Base-by-base conservation (phyloP, 306 rosid species). In the Lathyrus aphaca region DNA sequence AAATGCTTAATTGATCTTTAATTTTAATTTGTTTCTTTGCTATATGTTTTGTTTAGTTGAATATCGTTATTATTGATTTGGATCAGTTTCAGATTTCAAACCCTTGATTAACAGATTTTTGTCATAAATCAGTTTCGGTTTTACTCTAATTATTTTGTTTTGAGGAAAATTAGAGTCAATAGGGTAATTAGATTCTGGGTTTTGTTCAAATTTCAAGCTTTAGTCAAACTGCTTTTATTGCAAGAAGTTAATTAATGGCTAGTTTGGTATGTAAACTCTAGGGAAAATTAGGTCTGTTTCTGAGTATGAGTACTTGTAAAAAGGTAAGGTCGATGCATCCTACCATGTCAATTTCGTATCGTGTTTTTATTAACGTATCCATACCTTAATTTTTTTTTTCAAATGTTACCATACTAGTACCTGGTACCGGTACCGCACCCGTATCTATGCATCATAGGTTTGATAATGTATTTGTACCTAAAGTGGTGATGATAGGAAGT, bases 131-230 rank as follows among this genome's bases (percentile, higher is more conserved):
- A 39, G 42, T 63, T 71, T 37, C 13, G 9, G 48, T 23, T 51
- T 71, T 49, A 45, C 10, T 61, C 44, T 43, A 9, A 57, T 74
- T 74, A 21, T 23, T 23, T 23, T 23, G 1, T 54, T 38, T 51
- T 35, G 21, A 54, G 78, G 64, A 30, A 53, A 56, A 51, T 54
- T 50, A 15, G 46, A 32, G n/a, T 23, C 14, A 21, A 48, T 69
- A 44, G 58, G 71, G 64, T 73, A 50, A 50, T 79, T 70, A 40
- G 79, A 77, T 81, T 84, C 66, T 76, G 74, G 71, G 68, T 74
- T 80, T 78, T 56, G 72, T 59, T 81, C 42, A 53, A 75, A 68
- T 65, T 70, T 44, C 51, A 8, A 68, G 66, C 18, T 48, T 55
- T 32, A 35, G 38, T 55, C 43, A 58, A 40, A 14, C 59, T 81